Percentiles rank a stretch among this genome's conserved stretches.
Conservation (phyloP, 2,329 filamentous ascomycete species). For the Xylaria sp. region DNA sequence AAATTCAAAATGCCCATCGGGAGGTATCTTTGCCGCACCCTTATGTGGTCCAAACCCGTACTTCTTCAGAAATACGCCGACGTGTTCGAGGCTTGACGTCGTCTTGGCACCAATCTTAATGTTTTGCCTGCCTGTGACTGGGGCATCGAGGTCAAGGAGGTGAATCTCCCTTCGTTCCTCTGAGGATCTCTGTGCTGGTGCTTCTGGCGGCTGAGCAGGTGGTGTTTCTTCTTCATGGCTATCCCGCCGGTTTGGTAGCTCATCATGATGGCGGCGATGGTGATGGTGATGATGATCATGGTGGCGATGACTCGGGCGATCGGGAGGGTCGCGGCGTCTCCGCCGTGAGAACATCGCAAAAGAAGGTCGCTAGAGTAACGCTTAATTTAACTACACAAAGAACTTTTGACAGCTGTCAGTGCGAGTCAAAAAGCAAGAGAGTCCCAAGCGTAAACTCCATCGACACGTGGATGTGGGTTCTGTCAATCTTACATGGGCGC, state of each 20-base stretch:
- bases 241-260: not conserved
- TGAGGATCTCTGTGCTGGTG: constrained; percentile 22
- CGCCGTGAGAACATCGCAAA: not conserved
- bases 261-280: not conserved
- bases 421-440: not conserved
- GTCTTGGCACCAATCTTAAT: constrained; percentile 28
- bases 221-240: not conserved
- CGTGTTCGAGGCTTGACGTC: constrained; percentile 22
- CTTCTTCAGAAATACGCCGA: constrained; percentile 23
- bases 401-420: not conserved
- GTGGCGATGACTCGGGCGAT: not conserved
- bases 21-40: constrained; percentile 8
- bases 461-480: not conserved
- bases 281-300: not conserved
- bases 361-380: not conserved
- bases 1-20: constrained; percentile 5
- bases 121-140: constrained; percentile 12
- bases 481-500: not conserved
- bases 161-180: too few species aligned
- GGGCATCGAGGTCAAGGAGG: constrained; percentile 34
- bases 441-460: too few species aligned
- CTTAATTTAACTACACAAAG: not conserved
- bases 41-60: too few species aligned
- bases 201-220: not conserved
- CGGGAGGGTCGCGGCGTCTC: not conserved